phyloP scores from a whole-genome alignment of 495 filamentous ascomycete species.

The Beverwykella pulmonaria region DNA sequence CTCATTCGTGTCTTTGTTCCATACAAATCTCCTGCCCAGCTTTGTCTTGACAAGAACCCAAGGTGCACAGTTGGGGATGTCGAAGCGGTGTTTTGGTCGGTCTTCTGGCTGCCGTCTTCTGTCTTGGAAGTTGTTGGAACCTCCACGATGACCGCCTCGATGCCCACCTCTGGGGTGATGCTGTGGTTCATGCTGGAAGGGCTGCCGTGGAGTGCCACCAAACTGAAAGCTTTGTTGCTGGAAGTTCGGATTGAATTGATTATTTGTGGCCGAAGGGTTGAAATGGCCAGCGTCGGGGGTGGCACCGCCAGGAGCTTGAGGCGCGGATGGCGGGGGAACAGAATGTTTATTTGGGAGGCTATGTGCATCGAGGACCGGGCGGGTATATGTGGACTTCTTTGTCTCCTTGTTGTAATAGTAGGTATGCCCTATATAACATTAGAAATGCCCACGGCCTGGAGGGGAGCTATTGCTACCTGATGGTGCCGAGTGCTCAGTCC shows the following conservation, averaged over 20 bases:
- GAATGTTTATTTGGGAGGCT: slow-evolving; percentile 32
- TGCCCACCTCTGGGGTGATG: slow-evolving; percentile 18
- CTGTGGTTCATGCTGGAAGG: neutral
- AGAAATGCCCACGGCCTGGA: neutral
- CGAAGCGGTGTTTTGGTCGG: slow-evolving; percentile 75
- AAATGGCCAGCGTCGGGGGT: slow-evolving; percentile 8
- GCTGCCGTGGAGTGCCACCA: neutral
- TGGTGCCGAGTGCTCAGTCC: slow-evolving; percentile 92
- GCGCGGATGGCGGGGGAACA: slow-evolving; percentile 5
- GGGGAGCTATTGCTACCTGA: slow-evolving; percentile 53
- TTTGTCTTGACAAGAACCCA: slow-evolving; percentile 94
- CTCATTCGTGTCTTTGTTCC: slow-evolving; percentile 78
- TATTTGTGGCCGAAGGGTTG: slow-evolving; percentile 18
- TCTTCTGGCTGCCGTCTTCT: slow-evolving; percentile 67
- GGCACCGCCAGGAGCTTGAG: neutral
- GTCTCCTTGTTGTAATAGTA: slow-evolving; percentile 91
- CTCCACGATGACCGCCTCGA: slow-evolving; percentile 31
- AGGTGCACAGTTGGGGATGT: slow-evolving; percentile 79
- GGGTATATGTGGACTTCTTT: slow-evolving; percentile 83
- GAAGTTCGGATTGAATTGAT: neutral
- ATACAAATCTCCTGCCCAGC: slow-evolving; percentile 81
- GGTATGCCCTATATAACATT: slow-evolving; percentile 60
- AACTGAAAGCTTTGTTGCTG: slow-evolving; percentile 2
- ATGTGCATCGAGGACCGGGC: slow-evolving; percentile 54
- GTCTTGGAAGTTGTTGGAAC: slow-evolving; percentile 47